Conservation (phyloP, 345 rosid species). For the Ailanthus altissimus region DNA sequence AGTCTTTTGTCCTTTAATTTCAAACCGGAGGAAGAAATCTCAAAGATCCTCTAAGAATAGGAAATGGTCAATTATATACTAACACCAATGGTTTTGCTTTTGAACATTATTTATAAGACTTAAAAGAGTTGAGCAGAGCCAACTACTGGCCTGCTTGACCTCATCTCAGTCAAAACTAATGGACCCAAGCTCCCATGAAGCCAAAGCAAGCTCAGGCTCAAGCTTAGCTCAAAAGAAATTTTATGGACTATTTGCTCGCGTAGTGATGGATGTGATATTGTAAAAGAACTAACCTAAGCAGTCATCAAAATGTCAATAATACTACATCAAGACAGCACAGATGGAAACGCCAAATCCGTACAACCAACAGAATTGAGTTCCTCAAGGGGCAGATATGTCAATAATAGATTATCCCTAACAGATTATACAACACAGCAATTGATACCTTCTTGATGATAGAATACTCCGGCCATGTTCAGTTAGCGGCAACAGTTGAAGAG, state of each 20-base stretch:
- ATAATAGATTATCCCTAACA: conserved; percentile 20
- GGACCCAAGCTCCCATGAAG: background rate
- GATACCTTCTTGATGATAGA: conserved; percentile 82
- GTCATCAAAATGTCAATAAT: background rate
- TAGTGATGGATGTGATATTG: background rate
- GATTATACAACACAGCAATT: background rate
- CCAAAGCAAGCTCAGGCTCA: background rate
- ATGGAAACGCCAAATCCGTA: too few species aligned
- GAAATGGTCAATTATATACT: background rate
- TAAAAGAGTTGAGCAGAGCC: background rate
- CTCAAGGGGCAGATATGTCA: background rate
- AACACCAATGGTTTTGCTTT: background rate
- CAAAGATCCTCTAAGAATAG: background rate
- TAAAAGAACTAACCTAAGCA: background rate
- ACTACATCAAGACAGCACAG: background rate
- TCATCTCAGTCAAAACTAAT: conserved; percentile 2
- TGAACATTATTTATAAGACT: background rate
- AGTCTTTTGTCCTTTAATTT: background rate
- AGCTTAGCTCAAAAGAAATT: background rate
- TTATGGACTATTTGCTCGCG: background rate
- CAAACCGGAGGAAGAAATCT: background rate
- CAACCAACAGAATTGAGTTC: background rate
- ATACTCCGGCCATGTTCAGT: conserved; percentile 82
- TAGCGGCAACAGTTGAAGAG: conserved; percentile 83
- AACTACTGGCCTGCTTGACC: background rate